These are phyloP conservation scores for Cryptosporidium tyzzeri DNA, from an alignment of 169 alveolate species.

Conservation along the genomic window DNA sequence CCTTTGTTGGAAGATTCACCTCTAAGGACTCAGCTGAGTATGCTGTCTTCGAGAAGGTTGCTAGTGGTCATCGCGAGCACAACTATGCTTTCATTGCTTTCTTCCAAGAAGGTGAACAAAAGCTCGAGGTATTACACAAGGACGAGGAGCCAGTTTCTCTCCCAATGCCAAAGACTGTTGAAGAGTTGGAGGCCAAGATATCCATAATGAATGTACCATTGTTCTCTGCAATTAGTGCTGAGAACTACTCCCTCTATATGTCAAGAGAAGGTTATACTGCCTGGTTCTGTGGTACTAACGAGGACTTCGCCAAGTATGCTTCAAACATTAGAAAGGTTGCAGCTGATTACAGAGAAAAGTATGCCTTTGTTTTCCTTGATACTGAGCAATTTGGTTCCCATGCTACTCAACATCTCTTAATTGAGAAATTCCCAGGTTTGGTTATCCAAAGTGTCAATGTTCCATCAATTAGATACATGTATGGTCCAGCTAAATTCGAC, in stretches of 20 bases:
- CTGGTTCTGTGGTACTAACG: slow-evolving; percentile 80
- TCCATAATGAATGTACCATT: slow-evolving; percentile 80
- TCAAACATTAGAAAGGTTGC: slow-evolving; percentile 78
- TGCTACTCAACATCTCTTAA: slow-evolving; percentile 79
- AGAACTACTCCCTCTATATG: slow-evolving; percentile 80
- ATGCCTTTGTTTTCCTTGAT: slow-evolving; percentile 81
- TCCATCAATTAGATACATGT: slow-evolving; percentile 74
- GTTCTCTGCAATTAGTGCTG: slow-evolving; percentile 82
- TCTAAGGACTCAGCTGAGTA: slow-evolving; percentile 54
- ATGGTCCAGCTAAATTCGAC: slow-evolving; percentile 68
- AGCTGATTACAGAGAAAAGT: slow-evolving; percentile 67
- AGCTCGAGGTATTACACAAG: slow-evolving; percentile 74
- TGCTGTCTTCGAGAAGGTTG: slow-evolving; percentile 59
- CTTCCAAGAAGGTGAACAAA: slow-evolving; percentile 47
- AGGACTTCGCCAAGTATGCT: slow-evolving; percentile 77
- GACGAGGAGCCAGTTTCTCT: slow-evolving; percentile 78
- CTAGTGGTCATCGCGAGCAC: slow-evolving; percentile 67
- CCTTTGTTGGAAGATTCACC: slow-evolving; percentile 66
- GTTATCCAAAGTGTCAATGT: slow-evolving; percentile 77
- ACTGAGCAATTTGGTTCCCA: slow-evolving; percentile 79
- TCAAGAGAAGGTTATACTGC: slow-evolving; percentile 74
- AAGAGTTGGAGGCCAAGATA: slow-evolving; percentile 78
- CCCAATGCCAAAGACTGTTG: slow-evolving; percentile 77
- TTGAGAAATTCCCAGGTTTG: slow-evolving; percentile 80
- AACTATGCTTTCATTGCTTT: slow-evolving; percentile 63